phyloP scores from a whole-genome alignment of 805 yeast species.

The Wickerhamiella bombiphila region DNA sequence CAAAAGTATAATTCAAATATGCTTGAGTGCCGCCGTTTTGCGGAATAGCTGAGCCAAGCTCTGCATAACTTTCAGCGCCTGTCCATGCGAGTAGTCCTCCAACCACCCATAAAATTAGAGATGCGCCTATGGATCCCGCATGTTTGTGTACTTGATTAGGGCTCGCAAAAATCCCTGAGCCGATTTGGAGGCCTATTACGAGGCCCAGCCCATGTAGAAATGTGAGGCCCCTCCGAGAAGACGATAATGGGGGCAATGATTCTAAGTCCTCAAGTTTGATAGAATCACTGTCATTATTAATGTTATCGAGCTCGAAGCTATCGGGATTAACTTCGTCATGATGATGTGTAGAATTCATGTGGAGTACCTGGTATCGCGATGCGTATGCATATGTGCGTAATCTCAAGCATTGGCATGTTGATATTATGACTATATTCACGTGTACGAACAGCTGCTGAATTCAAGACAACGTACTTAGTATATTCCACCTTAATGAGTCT shows the following conservation, averaged over 20 bases:
- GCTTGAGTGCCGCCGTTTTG: conserved; percentile 30
- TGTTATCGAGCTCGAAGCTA: neutral
- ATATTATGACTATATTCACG: too few species aligned
- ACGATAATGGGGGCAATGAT: neutral
- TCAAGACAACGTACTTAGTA: too few species aligned
- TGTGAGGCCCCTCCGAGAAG: conserved; percentile 12
- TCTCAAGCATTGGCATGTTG: too few species aligned
- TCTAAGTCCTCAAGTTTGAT: too few species aligned
- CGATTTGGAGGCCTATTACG: conserved; percentile 31
- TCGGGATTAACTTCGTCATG: too few species aligned
- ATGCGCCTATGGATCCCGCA: conserved; percentile 27
- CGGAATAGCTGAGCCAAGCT: conserved; percentile 29
- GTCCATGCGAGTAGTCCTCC: conserved; percentile 31
- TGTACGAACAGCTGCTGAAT: too few species aligned
- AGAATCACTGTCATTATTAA: neutral
- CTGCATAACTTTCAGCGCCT: conserved; percentile 31
- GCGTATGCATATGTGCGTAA: too few species aligned
- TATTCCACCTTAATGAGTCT: too few species aligned
- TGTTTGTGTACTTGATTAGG: conserved; percentile 27
- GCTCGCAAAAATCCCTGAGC: conserved; percentile 31
- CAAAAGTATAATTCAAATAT: conserved; percentile 25
- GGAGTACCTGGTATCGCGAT: too few species aligned
- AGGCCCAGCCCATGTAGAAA: conserved; percentile 26
- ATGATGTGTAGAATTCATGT: too few species aligned
- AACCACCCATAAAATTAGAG: conserved; percentile 26